Percentiles rank a stretch among this genome's conserved stretches.
Evolutionary conservation across 345 rosid genomes (phyloP).

Genomic region (Camelina sativa): DNA sequence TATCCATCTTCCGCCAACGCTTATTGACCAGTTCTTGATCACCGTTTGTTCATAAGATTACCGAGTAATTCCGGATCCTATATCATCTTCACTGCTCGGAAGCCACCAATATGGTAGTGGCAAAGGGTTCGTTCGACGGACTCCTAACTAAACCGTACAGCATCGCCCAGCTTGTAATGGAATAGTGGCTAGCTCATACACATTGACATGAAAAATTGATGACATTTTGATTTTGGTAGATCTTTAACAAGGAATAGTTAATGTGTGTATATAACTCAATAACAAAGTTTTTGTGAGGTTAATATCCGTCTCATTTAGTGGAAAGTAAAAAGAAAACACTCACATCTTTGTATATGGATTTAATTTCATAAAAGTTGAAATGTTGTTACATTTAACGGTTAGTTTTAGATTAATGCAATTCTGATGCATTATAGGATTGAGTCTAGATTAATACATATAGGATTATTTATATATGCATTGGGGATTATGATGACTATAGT

Average conservation of each 20-base stretch:
- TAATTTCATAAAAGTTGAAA: background rate
- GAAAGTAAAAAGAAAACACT: background rate
- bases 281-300: background rate
- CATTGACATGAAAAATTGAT: background rate
- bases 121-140: slow-evolving; percentile 35
- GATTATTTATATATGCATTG: too few species aligned
- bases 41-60: too few species aligned
- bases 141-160: slow-evolving; percentile 23
- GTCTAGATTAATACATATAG: too few species aligned
- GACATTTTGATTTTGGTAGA: background rate
- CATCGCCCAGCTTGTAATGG: slow-evolving; percentile 30
- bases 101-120: slow-evolving; percentile 39
- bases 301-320: background rate
- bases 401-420: background rate
- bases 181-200: slow-evolving; percentile 18
- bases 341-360: background rate
- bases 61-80: too few species aligned
- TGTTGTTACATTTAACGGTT: too few species aligned
- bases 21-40: too few species aligned
- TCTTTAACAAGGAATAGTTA: background rate
- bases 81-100: slow-evolving; percentile 62
- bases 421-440: background rate
- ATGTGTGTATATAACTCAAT: background rate
- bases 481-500: too few species aligned
- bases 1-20: too few species aligned